Evolutionary conservation across 805 yeast genomes (phyloP).

Genomic region (Phaffomyces opuntiae): DNA sequence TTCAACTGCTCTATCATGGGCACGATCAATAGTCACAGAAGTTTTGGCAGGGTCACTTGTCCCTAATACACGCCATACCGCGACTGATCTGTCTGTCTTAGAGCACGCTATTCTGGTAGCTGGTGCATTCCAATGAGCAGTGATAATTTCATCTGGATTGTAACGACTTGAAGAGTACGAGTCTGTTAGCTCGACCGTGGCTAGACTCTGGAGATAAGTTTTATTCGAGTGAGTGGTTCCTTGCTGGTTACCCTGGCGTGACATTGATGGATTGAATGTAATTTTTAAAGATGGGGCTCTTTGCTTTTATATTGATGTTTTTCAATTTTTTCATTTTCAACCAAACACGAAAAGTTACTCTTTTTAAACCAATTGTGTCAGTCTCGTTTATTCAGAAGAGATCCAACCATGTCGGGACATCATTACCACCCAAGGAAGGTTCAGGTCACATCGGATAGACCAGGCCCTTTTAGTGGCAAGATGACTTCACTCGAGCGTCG

Average conservation of each 20-base stretch:
- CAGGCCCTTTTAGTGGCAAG: no score
- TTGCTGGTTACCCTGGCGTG: neutral
- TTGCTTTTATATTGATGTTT: no score
- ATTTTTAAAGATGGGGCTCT: no score
- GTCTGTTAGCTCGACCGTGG: neutral
- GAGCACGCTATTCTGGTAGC: slow-evolving; percentile 25
- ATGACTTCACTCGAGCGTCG: no score
- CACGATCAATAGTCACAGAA: slow-evolving; percentile 30
- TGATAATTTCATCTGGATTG: slow-evolving; percentile 5
- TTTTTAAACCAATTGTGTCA: no score
- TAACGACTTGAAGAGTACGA: neutral
- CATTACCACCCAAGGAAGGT: no score
- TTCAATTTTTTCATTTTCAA: no score
- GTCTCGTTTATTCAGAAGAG: no score
- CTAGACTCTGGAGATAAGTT: slow-evolving; percentile 1
- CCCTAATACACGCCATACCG: slow-evolving; percentile 24
- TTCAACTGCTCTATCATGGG: slow-evolving; percentile 35
- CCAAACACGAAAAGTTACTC: no score
- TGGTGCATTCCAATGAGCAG: slow-evolving; percentile 23
- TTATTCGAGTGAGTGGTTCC: neutral
- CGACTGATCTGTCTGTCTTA: slow-evolving; percentile 22
- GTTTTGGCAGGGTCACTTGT: slow-evolving; percentile 23
- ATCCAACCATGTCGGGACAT: no score
- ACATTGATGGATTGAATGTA: neutral
- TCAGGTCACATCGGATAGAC: no score